Conservation (phyloP, 176 grass and related monocot species). For the Zoysia pacifica region DNA sequence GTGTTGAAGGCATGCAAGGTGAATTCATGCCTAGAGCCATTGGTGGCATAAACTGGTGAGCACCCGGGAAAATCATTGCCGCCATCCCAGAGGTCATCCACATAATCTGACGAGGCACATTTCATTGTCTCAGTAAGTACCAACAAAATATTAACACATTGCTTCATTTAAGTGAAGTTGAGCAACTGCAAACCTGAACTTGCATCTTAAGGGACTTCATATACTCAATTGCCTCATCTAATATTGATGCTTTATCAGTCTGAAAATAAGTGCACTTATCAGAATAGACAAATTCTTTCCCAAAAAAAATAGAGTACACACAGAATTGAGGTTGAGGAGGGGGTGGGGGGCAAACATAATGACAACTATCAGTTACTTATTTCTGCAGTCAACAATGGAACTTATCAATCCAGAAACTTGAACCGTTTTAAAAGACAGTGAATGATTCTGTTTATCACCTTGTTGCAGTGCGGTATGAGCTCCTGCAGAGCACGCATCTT, state of each 20-base stretch:
- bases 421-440: slow-evolving; percentile 15
- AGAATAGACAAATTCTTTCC: background rate
- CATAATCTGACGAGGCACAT: slow-evolving; percentile 70
- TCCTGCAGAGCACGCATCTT: slow-evolving; percentile 89
- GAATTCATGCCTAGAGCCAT: slow-evolving; percentile 64
- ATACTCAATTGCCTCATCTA: slow-evolving; percentile 92
- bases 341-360: background rate
- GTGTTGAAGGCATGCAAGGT: slow-evolving; percentile 53
- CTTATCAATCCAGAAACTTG: background rate
- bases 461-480: slow-evolving; percentile 88
- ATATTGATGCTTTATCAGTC: slow-evolving; percentile 90
- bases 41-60: slow-evolving; percentile 66
- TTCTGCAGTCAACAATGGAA: background rate
- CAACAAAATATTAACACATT: slow-evolving; percentile 3
- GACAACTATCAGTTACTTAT: background rate
- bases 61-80: slow-evolving; percentile 73
- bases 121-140: slow-evolving; percentile 6
- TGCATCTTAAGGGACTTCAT: slow-evolving; percentile 97
- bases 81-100: slow-evolving; percentile 83
- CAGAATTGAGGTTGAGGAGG: too few relatives aligned
- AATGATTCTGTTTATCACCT: slow-evolving; percentile 52
- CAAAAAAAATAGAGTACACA: background rate
- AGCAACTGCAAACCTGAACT: slow-evolving; percentile 64
- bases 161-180: background rate
- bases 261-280: slow-evolving; percentile 29